A percentile compares a stretch with the other conserved stretches of the same genome.
Conservation (phyloP, 768 basidiomycete species). For the Pleurotus citrinopileatus region DNA sequence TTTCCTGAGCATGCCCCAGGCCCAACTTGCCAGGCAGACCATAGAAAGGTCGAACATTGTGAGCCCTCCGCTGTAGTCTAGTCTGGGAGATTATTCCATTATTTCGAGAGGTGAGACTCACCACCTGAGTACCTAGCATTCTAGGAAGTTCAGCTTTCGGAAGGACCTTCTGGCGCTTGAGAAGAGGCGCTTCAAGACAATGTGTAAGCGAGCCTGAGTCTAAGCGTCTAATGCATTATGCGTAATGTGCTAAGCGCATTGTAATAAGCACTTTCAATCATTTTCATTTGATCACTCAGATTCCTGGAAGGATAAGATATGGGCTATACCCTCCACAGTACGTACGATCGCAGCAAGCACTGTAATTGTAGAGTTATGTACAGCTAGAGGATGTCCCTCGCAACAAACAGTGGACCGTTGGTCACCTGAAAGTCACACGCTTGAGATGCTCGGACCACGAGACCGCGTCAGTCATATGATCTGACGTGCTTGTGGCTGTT, state of each 20-base stretch:
- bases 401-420: too few species aligned
- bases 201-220: neutral
- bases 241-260: too few species aligned
- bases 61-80: neutral
- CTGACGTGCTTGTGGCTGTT: neutral
- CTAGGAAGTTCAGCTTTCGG: neutral
- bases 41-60: conserved; percentile 5
- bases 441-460: too few species aligned
- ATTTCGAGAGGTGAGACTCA: neutral
- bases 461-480: conserved; percentile 7
- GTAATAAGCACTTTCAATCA: too few species aligned
- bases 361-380: too few species aligned
- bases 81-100: neutral
- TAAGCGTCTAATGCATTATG: too few species aligned
- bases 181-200: too few species aligned
- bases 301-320: too few species aligned
- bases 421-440: too few species aligned
- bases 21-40: neutral
- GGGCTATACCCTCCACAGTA: neutral
- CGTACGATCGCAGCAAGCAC: neutral
- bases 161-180: too few species aligned
- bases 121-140: neutral
- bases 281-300: too few species aligned
- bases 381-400: too few species aligned
- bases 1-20: neutral